Evolutionary conservation across 306 rosid species (phyloP).

Genomic region (Cucurbita maxima): DNA sequence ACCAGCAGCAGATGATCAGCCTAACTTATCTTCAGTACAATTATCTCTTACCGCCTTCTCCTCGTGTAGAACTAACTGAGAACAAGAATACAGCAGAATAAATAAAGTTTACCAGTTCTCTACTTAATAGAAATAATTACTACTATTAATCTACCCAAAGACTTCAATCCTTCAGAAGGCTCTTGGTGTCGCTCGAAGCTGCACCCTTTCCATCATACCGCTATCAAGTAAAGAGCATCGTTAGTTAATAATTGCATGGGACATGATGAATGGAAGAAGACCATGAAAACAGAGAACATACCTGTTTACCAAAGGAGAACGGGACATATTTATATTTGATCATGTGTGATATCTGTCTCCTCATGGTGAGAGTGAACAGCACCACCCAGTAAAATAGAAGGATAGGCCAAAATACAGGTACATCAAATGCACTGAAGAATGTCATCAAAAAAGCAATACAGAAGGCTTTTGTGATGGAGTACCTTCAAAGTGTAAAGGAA

Average conservation of each 20-base stretch:
- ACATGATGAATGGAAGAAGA: background rate
- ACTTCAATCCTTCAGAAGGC: constrained; percentile 33
- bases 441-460: constrained; percentile 84
- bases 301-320: constrained; percentile 91
- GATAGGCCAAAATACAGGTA: constrained; percentile 96
- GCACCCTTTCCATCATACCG: constrained; percentile 59
- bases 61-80: constrained; percentile 21
- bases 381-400: constrained; percentile 90
- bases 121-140: constrained; percentile 14
- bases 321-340: constrained; percentile 91
- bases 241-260: constrained; percentile 5
- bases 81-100: constrained; percentile 20
- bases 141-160: constrained; percentile 18
- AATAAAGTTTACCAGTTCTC: constrained; percentile 12
- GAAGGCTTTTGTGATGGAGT: constrained; percentile 82
- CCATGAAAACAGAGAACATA: constrained; percentile 6
- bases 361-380: constrained; percentile 69
- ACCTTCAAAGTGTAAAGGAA: constrained; percentile 37
- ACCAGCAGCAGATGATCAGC: constrained; percentile 11
- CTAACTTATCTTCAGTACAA: constrained; percentile 16
- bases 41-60: constrained; percentile 16
- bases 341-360: constrained; percentile 92
- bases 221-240: constrained; percentile 18
- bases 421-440: constrained; percentile 48
- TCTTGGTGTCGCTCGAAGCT: constrained; percentile 28